Base-by-base conservation (phyloP, 1,139 yeast species). In the Suhomyces bokatorum region DNA sequence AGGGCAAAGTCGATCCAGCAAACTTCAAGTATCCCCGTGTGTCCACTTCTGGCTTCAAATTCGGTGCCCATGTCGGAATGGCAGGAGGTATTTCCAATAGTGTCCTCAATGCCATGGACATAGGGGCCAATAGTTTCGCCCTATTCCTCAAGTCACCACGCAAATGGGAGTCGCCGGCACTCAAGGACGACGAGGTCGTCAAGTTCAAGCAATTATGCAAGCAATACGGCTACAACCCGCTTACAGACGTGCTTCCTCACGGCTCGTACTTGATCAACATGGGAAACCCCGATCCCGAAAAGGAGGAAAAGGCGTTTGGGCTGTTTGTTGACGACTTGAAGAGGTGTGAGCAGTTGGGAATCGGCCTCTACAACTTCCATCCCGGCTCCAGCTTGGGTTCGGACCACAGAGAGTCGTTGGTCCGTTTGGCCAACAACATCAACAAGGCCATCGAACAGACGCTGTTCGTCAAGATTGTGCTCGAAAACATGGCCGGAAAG, bases 401-500 rank as follows among this genome's bases (percentile, higher is more conserved):
- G 1, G 87, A 86, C 58, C 89, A 85, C 58, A 59, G 64, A 4
- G 78, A 71, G 26, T 88, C 95, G 1, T 67, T 91, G 40, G 67
- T 67, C 41, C 78, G 81, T 45, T 70, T 93, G 51, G 97, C 98
- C 0, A 73, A 73, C 14, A 85, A 87, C 51, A 83, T 93, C 54
- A 93, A 95, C 62, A 73, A 69, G 35, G 97, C 96, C 6, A 85
- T 87, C 37, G 66, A 68, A 27, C 82, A 81, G 45, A 93, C 99
- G 0, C 57, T 66, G 6, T 85, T 82, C 59, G 98, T 93, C 29
- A 89, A 85, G 59, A 84, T 93, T 40, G 96, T 93, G 11, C 76
- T 95, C 46, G 99, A 93, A 61, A 93, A 93, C 60, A 93, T 95
- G 99, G 97, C 99, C 0, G 99, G 99, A 11, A 96, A 90, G 55